Evolutionary conservation across 208 protist species (phyloP).

Genomic region (Trypanosoma rangeli): DNA sequence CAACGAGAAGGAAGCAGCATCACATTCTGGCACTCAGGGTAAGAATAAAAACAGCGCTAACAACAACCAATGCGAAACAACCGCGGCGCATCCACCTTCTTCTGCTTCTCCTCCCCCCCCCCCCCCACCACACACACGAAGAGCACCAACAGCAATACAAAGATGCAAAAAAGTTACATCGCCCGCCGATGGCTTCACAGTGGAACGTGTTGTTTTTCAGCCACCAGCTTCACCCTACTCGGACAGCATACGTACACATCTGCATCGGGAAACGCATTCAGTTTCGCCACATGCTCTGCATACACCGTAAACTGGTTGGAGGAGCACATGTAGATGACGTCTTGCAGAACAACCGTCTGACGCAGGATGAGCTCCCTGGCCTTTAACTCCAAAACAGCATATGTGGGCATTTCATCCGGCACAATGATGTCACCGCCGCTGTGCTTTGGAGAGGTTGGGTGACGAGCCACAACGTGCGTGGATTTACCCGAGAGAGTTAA

Average conservation of each 20-base stretch:
- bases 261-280: slow-evolving; percentile 68
- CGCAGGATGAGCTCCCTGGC: slow-evolving; percentile 47
- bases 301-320: slow-evolving; percentile 56
- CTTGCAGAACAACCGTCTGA: slow-evolving; percentile 45
- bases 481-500: slow-evolving; percentile 54
- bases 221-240: slow-evolving; percentile 52
- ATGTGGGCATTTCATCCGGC: slow-evolving; percentile 55
- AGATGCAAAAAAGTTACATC: slow-evolving; percentile 1
- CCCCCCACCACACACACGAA: background rate
- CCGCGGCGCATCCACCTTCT: no score
- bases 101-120: no score
- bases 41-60: background rate
- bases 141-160: slow-evolving; percentile 10
- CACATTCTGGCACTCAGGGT: background rate
- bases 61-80: slow-evolving; percentile 17
- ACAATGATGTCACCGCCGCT: slow-evolving; percentile 46
- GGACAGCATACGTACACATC: slow-evolving; percentile 87
- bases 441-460: slow-evolving; percentile 34
- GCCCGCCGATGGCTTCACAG: slow-evolving; percentile 5
- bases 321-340: slow-evolving; percentile 85
- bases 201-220: slow-evolving; percentile 51
- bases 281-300: slow-evolving; percentile 36
- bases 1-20: slow-evolving; percentile 8
- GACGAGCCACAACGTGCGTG: slow-evolving; percentile 52
- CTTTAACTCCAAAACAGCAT: slow-evolving; percentile 55